Base-by-base conservation (phyloP, 768 basidiomycete species). In the Naganishia randhawae region DNA sequence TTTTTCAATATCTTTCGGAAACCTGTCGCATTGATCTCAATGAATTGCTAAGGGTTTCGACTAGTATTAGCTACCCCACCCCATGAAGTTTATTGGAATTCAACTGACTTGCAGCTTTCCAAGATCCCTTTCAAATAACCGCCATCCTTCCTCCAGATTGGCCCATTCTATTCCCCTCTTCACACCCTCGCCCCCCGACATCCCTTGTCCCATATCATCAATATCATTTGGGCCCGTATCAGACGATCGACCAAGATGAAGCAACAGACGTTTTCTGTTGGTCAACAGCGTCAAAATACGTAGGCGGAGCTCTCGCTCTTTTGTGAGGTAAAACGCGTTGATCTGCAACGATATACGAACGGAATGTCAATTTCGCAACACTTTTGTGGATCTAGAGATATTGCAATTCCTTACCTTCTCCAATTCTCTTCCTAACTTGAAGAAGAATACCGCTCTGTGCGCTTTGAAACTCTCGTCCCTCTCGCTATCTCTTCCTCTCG, bases 1-100 rank as follows among this genome's bases (percentile, higher is more conserved):
- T 99, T 99, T 77, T 99, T 98, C 70, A 97, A 81, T 54, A 98
- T 97, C 80, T 98, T 98, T 51, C 94, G 86, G 79, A 98, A 98
- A 3, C 93, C 96, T 11, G 88, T 92, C 7, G 90, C 96, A 77
- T 98, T 99, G 75, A 96, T 89, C 81, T 98, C 96, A 71, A 99
- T 87, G 75, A 94, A 99, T 85, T 92, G 90, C 92, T 94, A 71
- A 39, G n/a, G n/a, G 2, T 22, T 57, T 39, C 16, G n/a, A 22
- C 7, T 9, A 7, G 10, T 17, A 66, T 17, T 32, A 41, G 50
- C 45, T n/a, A 29, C 51, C 32, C 2, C 6, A 14, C n/a, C 19
- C 25, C 17, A 31, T 16, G 13, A 31, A 19, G 51, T 80, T 19
- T 81, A 92, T 94, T 88, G 97, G 92, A 33, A n/a, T 39, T 7